Percentiles rank a stretch among this genome's conserved stretches.
These are phyloP conservation scores for Waitea zeae DNA, from an alignment of 1,284 basidiomycete species.

Conservation along the genomic window DNA sequence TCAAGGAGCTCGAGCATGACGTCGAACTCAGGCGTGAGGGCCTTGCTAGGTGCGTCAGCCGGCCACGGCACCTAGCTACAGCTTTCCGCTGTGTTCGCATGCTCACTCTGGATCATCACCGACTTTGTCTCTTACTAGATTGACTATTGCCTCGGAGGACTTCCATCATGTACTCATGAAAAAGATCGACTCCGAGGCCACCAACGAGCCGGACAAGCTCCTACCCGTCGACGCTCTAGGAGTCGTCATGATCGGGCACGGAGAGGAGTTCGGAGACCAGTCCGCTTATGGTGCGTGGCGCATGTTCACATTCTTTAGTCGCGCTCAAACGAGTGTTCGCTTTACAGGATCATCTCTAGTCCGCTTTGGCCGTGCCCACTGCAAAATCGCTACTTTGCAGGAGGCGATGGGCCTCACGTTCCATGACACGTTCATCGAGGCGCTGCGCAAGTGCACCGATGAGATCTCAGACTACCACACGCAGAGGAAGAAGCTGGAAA, in stretches of 20 bases:
- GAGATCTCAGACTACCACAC: slow-evolving; percentile 59
- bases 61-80: too few species aligned
- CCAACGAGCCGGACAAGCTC: slow-evolving; percentile 45
- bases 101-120: background rate
- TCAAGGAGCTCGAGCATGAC: slow-evolving; percentile 17
- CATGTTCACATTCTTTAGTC: background rate
- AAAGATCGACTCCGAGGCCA: slow-evolving; percentile 41
- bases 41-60: slow-evolving; percentile 16
- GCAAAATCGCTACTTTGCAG: slow-evolving; percentile 65
- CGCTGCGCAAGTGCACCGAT: slow-evolving; percentile 40
- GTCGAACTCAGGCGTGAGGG: slow-evolving; percentile 19
- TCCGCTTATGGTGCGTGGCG: slow-evolving; percentile 43
- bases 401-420: slow-evolving; percentile 61
- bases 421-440: slow-evolving; percentile 50
- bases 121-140: slow-evolving; percentile 20
- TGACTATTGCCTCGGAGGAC: slow-evolving; percentile 39
- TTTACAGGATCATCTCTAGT: slow-evolving; percentile 45
- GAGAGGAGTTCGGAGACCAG: slow-evolving; percentile 63
- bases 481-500: slow-evolving; percentile 67
- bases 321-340: background rate
- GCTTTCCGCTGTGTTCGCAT: too few species aligned
- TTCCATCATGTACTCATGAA: slow-evolving; percentile 48
- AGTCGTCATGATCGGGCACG: slow-evolving; percentile 72
- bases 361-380: slow-evolving; percentile 63
- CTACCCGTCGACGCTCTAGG: slow-evolving; percentile 65